Evolutionary conservation across 306 rosid genomes (phyloP), one percentile per base, ranked within the genome.

Genomic region (Gastrolobium bilobum): DNA sequence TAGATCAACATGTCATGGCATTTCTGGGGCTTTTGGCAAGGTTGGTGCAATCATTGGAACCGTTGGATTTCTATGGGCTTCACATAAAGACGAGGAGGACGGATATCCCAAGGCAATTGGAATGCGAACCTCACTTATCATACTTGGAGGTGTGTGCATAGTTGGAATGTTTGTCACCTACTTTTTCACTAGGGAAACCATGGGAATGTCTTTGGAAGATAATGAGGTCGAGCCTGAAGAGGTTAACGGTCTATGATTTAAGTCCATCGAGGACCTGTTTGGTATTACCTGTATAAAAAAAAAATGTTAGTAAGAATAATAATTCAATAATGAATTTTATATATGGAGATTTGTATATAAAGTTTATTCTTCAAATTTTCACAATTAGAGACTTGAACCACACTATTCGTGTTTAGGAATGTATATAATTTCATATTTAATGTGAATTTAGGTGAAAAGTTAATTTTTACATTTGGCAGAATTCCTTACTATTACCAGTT

Each of bases 1-100:
- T 31, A 52, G 98, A 38, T 85, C 98, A 2, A 93, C 97, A 0
- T 93, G 98, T 67, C 97, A 93, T 38, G 98, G 97, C 2, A 89
- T 93, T 33, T 84, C 98, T 1, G 98, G 97, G 38, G 98, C 98
- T 0, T 47, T 35, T 0, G 97, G 98, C 0, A 93, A 93, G 73
- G 66, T 83, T 4, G 94, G 98, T 8, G 97, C 98, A 3, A 85
- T 93, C 1, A 88, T 93, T 26, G 98, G 97, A 1, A 80, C 88
- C 0, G 89, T 91, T 11, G 97, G 97, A 2, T 88, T 91, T 81
- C 60, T 84, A 3, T 87, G 82, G 87, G 91, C 89, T n/a, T 88
- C 93, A 3, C 86, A 87, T 58, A 59, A 7, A 0, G 0, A 20
- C 5, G 0, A 29, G 15, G 84, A 68, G 54, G 39, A 76, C 0